Evolutionary conservation across 306 rosid species (phyloP), one percentile per base, ranked within the genome.

Genomic region (Sphenostylis stenocarpa): DNA sequence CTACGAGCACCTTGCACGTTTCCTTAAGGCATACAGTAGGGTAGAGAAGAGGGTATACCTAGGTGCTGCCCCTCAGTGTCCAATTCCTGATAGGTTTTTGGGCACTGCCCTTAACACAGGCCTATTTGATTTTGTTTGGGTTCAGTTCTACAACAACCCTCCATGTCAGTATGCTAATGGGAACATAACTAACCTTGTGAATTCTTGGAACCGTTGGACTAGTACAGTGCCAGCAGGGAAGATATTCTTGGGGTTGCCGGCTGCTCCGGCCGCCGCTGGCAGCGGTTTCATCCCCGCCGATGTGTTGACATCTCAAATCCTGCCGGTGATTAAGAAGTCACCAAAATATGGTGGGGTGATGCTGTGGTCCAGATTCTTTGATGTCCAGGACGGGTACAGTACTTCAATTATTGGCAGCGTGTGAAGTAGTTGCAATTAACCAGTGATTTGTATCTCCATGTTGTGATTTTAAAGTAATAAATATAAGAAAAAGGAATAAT

Each of bases 41-140:
- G 41, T 0, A 0, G 76, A 45, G 29, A 78, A 71, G 31, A 51
- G 15, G 11, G 88, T 91, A 45, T 86, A 86, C 87, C 79, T 91
- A 33, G 57, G 84, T 48, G 97, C 88, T 28, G 95, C 97, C 17
- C 97, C 95, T n/a, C 97, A 91, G 23, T 91, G 97, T 58, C 97
- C 95, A 39, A 75, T 83, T 74, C 97, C 97, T 10, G 97, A 90
- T 77, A 75, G 23, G 0, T 85, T 76, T 24, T 56, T 90, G 3
- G 90, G 85, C 4, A 78, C 41, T 34, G 89, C 96, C 4, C 88
- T 88, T 9, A 7, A 80, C 28, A 90, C 87, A 0, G 86, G 90
- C 1, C 87, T 85, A 9, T 92, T 90, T 71, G 88, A 90, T 81
- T 92, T 84, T 72, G 85, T 82, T 56, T 82, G 95, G 89, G 87